phyloP scores from a whole-genome alignment of 345 rosid species.

The Citrus australasica region DNA sequence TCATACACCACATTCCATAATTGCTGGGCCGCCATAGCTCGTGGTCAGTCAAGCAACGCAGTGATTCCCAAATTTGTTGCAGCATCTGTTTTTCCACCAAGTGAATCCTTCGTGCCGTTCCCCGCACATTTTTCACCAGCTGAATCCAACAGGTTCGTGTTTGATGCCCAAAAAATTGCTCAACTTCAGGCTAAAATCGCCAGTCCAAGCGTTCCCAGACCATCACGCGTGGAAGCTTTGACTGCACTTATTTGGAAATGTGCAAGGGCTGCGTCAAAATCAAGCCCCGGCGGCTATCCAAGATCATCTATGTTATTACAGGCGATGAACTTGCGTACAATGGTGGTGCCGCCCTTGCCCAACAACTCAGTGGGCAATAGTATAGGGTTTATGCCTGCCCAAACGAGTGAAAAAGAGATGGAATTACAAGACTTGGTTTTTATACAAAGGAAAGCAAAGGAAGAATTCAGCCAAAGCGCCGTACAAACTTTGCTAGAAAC shows the following conservation, averaged over 20 bases:
- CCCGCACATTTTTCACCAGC: not conserved
- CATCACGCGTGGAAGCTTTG: conserved; percentile 33
- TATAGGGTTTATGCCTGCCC: conserved; percentile 17
- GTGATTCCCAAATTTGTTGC: too few relatives aligned
- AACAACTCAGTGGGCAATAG: conserved; percentile 3
- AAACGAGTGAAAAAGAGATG: conserved; percentile 19
- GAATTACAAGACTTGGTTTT: conserved; percentile 24
- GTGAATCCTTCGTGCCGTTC: not conserved
- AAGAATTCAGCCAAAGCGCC: not conserved
- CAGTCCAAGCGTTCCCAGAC: not conserved
- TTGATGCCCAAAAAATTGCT: conserved; percentile 16
- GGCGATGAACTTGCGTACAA: not conserved
- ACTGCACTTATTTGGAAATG: conserved; percentile 26
- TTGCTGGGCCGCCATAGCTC: too few relatives aligned
- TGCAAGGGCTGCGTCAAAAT: conserved; percentile 5
- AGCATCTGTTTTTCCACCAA: too few relatives aligned
- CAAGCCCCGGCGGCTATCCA: not conserved
- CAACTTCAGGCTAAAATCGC: conserved; percentile 2
- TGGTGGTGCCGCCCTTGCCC: not conserved
- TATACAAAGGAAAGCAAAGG: conserved; percentile 9
- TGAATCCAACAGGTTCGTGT: conserved; percentile 12
- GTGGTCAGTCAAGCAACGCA: too few relatives aligned
- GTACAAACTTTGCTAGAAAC: not conserved
- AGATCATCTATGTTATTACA: not conserved
- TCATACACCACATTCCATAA: too few relatives aligned